A percentile compares a stretch with the other conserved stretches of the same genome.
These are phyloP conservation scores for Caryocar brasiliense DNA, from an alignment of 441 rosid genomes.

Conservation along the genomic window DNA sequence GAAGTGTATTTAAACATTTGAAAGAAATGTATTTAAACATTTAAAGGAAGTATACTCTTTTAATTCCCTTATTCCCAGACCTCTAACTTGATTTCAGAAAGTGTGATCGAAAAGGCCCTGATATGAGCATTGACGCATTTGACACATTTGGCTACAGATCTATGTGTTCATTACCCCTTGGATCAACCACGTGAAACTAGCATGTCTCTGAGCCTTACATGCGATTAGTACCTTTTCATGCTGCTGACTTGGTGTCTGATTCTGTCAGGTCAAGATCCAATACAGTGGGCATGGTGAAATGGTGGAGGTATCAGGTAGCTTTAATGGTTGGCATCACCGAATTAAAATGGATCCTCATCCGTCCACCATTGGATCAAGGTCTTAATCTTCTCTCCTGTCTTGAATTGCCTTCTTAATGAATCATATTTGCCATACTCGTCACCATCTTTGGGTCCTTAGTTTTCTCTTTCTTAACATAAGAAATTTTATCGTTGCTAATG, in stretches of 20 bases:
- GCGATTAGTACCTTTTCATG: neutral
- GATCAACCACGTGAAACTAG: neutral
- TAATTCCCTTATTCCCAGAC: no score
- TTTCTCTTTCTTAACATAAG: neutral
- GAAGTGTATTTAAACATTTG: no score
- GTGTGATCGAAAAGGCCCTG: no score
- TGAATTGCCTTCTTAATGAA: neutral
- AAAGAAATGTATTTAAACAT: no score
- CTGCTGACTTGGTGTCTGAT: neutral
- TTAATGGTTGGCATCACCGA: constrained; percentile 82
- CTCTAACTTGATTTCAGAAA: no score
- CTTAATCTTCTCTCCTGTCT: neutral
- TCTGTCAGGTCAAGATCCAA: constrained; percentile 56
- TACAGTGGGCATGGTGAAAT: constrained; percentile 67
- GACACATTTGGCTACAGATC: no score
- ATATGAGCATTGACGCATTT: no score
- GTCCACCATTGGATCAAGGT: constrained; percentile 43
- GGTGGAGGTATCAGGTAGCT: constrained; percentile 88
- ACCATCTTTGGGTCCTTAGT: neutral
- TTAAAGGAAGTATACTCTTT: no score
- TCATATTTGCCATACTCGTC: neutral
- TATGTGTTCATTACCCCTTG: neutral
- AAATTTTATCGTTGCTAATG: neutral
- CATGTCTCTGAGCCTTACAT: neutral
- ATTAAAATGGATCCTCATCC: constrained; percentile 69